Evolutionary conservation across 2,329 filamentous ascomycete species (phyloP).

Genomic region (Trichoderma sp.): DNA sequence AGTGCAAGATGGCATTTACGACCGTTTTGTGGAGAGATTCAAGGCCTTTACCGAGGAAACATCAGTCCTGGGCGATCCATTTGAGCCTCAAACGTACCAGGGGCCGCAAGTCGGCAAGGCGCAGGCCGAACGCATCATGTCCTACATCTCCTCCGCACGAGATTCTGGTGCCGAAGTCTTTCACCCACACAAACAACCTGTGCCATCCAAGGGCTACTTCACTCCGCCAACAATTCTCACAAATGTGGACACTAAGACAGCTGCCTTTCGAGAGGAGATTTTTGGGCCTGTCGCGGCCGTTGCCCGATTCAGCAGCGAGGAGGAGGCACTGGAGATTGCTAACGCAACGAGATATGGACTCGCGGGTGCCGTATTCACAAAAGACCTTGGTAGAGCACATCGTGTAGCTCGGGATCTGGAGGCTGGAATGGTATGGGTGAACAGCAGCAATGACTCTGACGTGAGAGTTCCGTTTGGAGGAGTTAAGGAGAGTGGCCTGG

Average conservation of each 20-base stretch:
- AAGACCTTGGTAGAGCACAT: constrained; percentile 44
- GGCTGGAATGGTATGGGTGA: constrained; percentile 48
- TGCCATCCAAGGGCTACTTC: constrained; percentile 29
- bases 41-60: constrained; percentile 52
- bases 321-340: constrained; percentile 29
- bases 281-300: constrained; percentile 33
- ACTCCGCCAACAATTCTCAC: constrained; percentile 31
- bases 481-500: constrained; percentile 34
- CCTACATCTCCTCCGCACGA: constrained; percentile 63
- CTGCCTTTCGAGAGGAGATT: constrained; percentile 32
- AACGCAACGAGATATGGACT: constrained; percentile 52
- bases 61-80: constrained; percentile 62
- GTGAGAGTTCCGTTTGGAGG: constrained; percentile 33
- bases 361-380: constrained; percentile 54
- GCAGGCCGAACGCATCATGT: constrained; percentile 63
- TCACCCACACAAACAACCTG: constrained; percentile 9
- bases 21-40: constrained; percentile 62
- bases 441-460: constrained; percentile 35
- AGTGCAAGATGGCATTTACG: constrained; percentile 55
- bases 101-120: constrained; percentile 64
- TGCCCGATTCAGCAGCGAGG: constrained; percentile 29
- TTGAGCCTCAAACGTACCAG: constrained; percentile 61
- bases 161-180: constrained; percentile 56
- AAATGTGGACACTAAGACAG: constrained; percentile 24
- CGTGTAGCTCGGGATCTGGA: constrained; percentile 48